Base-by-base conservation (phyloP, 176 grass and related monocot genomes). In the Alopecurus myosuroides region DNA sequence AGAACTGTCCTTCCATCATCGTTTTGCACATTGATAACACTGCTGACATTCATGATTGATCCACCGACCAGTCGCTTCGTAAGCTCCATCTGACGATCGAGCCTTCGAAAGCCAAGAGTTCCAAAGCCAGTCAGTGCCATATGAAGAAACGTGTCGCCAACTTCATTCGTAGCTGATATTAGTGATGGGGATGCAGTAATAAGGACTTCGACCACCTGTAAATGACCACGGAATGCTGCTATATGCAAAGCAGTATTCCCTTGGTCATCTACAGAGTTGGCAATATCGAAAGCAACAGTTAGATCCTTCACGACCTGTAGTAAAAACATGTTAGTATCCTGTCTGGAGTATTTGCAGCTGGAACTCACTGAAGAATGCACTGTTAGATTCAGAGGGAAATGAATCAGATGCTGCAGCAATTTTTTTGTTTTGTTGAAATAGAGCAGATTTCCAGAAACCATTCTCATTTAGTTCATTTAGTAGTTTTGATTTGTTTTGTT, bases 61-160 rank as follows among this genome's bases (percentile, higher is more conserved):
- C 88, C 89, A 65, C 64, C 20, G 19, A 90, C 48, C 48, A 98
- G 44, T 72, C 85, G 74, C 82, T 71, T 95, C 50, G 90, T 83
- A 53, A 98, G 96, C 46, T 95, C 87, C 83, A 92, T 87, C 70
- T 98, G 96, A 49, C 91, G 85, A 70, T 98, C 96, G 20, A 98
- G 84, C 57, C 96, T 92, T 67, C 82, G 88, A 29, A 98, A 98
- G 66, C 91, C 93, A 41, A 93, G 91, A n/a, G 83, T 98, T 55
- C 91, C 86, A 65, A 98, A 98, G 23, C 96, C 83, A 50, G 93
- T 85, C 74, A 95, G 60, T 35, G 87, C 93, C 93, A 92, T 93
- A 78, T 98, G 96, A 82, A 98, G 89, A 77, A 98, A 95, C 0
- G 91, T 94, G 69, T 95, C 89, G 0, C 96, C 91, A 67, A 83